Base-by-base conservation (phyloP, 768 basidiomycete genomes). In the Amanita rimosa region DNA sequence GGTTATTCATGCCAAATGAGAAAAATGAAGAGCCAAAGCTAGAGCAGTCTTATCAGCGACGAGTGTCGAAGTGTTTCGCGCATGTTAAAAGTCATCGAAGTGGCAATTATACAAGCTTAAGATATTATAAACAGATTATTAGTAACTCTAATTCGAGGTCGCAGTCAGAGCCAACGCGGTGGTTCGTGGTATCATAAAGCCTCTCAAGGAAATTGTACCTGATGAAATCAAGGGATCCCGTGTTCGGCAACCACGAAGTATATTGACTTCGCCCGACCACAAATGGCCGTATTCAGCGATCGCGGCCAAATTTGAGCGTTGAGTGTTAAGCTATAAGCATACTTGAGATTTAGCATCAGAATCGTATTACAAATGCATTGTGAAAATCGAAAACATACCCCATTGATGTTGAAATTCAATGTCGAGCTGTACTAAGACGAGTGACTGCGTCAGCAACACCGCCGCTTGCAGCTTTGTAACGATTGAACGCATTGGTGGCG, bases 221-320 rank as follows among this genome's bases (percentile, higher is more conserved):
- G 63, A 83, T 76, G 57, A 83, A 83, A 64, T 81, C 79, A n/a
- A 85, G 69, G 39, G 68, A 62, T 1, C 79, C 79, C 47, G 68
- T 73, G 47, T 54, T 80, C 75, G 21, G 67, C 68, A 17, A 70
- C 64, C 55, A 81, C 68, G 50, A 81, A 66, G 54, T 81, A 83
- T 53, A 83, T 81, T 48, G 62, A 60, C 54, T 58, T 55, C 3
- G 63, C 54, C 21, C 64, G 59, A 40, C 84, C 84, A 49, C 80
- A 79, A 11, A 86, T 70, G 29, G 64, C 62, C 13, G 65, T 60
- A 64, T 85, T 84, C 52, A 78, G 65, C 3, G 67, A 57, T 43
- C 78, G 75, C 1, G 81, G 82, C 79, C 81, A 85, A 53, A 81
- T 76, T 67, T 86, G 83, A 3, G 78, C 81, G 55, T 83, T 79